A percentile compares a stretch with the other conserved stretches of the same genome.
Evolutionary conservation across 495 filamentous ascomycete species (phyloP).

Genomic region (Daldinia concentrica): DNA sequence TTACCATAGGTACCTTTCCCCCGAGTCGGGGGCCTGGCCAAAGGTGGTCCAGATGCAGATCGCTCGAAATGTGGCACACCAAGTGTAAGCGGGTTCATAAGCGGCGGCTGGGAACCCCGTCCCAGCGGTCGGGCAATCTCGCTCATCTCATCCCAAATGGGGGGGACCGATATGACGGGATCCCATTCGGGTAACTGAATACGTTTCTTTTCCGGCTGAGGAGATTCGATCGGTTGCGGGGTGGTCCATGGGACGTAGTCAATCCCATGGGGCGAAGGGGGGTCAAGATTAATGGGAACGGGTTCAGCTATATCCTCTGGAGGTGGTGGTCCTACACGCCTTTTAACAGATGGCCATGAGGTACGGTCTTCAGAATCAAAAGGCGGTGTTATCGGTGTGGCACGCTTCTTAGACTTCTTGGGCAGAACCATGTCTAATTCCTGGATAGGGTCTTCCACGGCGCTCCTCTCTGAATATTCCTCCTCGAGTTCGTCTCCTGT

Average conservation of each 20-base stretch:
- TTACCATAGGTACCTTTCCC: neutral
- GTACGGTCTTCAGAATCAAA: too few relatives aligned
- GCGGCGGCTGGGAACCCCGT: neutral
- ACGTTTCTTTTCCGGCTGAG: neutral
- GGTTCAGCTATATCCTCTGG: neutral
- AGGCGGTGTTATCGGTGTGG: too few relatives aligned
- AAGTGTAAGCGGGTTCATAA: neutral
- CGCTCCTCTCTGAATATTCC: slow-evolving; percentile 42
- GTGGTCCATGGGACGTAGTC: neutral
- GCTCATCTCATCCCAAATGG: neutral
- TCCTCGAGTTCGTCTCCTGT: slow-evolving; percentile 12
- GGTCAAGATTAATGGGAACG: neutral
- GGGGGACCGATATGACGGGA: neutral
- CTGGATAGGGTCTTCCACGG: slow-evolving; percentile 27
- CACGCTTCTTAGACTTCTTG: neutral
- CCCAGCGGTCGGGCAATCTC: neutral
- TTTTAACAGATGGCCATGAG: too few relatives aligned
- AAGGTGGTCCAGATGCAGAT: neutral
- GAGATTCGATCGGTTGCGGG: neutral
- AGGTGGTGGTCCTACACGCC: too few relatives aligned
- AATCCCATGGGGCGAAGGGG: neutral
- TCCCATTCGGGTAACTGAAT: neutral
- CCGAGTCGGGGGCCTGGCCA: neutral
- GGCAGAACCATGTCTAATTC: slow-evolving; percentile 17
- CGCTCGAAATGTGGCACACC: neutral